These are phyloP conservation scores for Takashimella tepidaria DNA, from an alignment of 1,284 basidiomycete genomes.

Conservation along the genomic window DNA sequence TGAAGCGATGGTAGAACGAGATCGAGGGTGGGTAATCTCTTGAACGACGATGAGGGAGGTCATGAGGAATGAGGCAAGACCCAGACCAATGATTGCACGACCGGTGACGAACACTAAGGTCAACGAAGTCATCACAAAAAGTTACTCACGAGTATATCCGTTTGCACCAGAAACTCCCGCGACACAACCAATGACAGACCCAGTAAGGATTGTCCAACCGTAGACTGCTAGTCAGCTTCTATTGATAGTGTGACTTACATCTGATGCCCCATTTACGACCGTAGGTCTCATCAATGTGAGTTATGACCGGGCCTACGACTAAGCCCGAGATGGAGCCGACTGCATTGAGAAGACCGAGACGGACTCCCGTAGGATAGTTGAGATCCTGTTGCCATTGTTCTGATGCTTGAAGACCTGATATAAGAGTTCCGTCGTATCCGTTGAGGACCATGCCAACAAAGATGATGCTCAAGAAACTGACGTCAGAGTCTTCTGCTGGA, in stretches of 20 bases:
- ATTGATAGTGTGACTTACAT: slow-evolving; percentile 30
- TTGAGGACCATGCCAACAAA: slow-evolving; percentile 49
- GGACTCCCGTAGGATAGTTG: slow-evolving; percentile 26
- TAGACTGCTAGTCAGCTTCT: slow-evolving; percentile 36
- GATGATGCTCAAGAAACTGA: slow-evolving; percentile 47
- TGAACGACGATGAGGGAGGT: slow-evolving; percentile 47
- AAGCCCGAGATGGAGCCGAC: slow-evolving; percentile 42
- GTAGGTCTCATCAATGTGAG: slow-evolving; percentile 43
- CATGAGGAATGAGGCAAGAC: slow-evolving; percentile 49
- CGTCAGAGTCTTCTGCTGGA: neutral
- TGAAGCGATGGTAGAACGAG: slow-evolving; percentile 33
- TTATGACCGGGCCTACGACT: slow-evolving; percentile 45
- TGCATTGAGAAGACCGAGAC: slow-evolving; percentile 46
- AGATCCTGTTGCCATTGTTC: slow-evolving; percentile 46
- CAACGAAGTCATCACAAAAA: neutral
- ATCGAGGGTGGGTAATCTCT: slow-evolving; percentile 48
- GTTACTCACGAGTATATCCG: slow-evolving; percentile 41
- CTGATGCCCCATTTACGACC: slow-evolving; percentile 48
- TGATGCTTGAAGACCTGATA: slow-evolving; percentile 46
- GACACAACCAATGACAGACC: slow-evolving; percentile 42
- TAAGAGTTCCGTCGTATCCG: slow-evolving; percentile 48
- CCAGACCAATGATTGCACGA: slow-evolving; percentile 45
- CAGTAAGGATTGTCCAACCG: slow-evolving; percentile 43
- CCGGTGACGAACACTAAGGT: slow-evolving; percentile 40
- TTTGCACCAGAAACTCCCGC: slow-evolving; percentile 39